A percentile compares a stretch with the other conserved stretches of the same genome.
These are phyloP conservation scores for Cucurbita maxima DNA, from an alignment of 306 rosid species.

Conservation along the genomic window DNA sequence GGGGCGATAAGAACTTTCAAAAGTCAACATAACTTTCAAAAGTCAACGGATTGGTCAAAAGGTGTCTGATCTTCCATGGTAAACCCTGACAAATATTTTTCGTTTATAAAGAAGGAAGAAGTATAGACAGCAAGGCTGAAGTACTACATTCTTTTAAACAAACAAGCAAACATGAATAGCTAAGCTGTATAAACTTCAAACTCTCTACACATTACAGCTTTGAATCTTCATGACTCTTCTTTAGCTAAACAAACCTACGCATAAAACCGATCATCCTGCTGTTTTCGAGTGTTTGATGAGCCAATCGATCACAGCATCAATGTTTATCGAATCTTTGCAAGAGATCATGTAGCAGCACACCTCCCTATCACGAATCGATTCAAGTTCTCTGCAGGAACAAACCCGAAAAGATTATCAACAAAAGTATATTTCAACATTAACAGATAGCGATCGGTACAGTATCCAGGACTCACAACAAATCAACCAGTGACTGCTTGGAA, in stretches of 20 bases:
- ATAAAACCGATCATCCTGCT: constrained; percentile 27
- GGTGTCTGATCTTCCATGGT: too few species aligned
- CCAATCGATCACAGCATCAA: constrained; percentile 90
- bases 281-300: constrained; percentile 88
- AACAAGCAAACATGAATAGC: neutral
- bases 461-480: constrained; percentile 58
- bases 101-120: neutral
- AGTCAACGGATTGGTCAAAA: too few species aligned
- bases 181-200: neutral
- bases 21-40: too few species aligned
- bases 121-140: neutral
- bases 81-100: neutral
- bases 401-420: neutral
- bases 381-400: constrained; percentile 54
- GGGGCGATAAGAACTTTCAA: too few species aligned
- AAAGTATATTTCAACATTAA: neutral
- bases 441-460: neutral
- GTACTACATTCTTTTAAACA: neutral
- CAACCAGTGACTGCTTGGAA: constrained; percentile 75
- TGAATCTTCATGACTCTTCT: neutral
- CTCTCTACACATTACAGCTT: neutral
- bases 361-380: constrained; percentile 61
- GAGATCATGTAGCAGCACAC: constrained; percentile 94
- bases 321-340: constrained; percentile 89
- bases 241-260: neutral